These are phyloP conservation scores for Sporothrix euskadiensis DNA, from an alignment of 2,329 filamentous ascomycete genomes.

Conservation along the genomic window DNA sequence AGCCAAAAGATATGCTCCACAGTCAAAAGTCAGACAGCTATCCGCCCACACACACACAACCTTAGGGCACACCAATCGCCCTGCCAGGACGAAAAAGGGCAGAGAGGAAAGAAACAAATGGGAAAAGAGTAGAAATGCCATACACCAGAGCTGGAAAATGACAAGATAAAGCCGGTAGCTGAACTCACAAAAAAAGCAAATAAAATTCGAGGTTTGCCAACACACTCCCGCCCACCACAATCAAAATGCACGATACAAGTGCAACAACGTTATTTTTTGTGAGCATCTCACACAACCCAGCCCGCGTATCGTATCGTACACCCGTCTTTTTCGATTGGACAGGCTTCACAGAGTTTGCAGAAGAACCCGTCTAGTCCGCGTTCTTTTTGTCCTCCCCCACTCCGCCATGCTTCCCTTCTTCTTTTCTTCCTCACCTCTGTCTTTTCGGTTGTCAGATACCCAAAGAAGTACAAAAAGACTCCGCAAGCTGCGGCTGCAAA, in stretches of 20 bases:
- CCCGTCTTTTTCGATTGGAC: neutral
- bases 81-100: neutral
- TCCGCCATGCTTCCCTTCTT: neutral
- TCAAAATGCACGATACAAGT: neutral
- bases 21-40: neutral
- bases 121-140: neutral
- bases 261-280: neutral
- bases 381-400: neutral
- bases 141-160: neutral
- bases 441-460: neutral
- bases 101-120: neutral
- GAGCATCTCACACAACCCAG: slow-evolving; percentile 7
- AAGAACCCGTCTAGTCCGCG: neutral
- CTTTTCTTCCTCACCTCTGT: neutral
- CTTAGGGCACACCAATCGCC: neutral
- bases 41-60: slow-evolving; percentile 15
- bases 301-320: slow-evolving; percentile 9
- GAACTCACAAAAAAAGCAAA: neutral
- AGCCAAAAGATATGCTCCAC: neutral
- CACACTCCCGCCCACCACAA: neutral
- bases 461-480: neutral
- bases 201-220: neutral
- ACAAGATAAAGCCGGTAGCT: neutral
- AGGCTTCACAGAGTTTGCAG: neutral
- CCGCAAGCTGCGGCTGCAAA: neutral